Evolutionary conservation across 2,329 filamentous ascomycete genomes (phyloP).

Genomic region (Penicillium fuscoglaucum): DNA sequence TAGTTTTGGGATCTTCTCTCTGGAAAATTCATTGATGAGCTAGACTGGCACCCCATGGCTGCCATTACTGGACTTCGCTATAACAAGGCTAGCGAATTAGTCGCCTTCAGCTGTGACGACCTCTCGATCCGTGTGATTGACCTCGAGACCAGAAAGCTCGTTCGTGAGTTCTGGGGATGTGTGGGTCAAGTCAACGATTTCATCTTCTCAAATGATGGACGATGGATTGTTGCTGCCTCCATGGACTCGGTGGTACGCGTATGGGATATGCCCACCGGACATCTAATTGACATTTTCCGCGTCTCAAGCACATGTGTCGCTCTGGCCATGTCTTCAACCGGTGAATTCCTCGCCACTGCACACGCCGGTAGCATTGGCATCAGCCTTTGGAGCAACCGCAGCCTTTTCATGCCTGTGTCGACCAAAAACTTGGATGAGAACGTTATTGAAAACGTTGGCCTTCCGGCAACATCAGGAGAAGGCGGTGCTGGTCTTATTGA

Average conservation of each 20-base stretch:
- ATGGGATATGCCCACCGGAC: conserved; percentile 94
- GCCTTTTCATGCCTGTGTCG: conserved; percentile 83
- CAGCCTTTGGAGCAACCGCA: conserved; percentile 94
- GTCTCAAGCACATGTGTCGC: conserved; percentile 77
- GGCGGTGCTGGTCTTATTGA: conserved; percentile 73
- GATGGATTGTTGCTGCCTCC: conserved; percentile 88
- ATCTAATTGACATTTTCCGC: conserved; percentile 88
- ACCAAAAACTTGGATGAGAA: conserved; percentile 80
- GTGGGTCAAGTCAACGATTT: conserved; percentile 73
- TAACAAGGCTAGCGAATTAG: conserved; percentile 77
- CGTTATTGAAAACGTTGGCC: conserved; percentile 64
- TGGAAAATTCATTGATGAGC: conserved; percentile 73
- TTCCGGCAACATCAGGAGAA: conserved; percentile 79
- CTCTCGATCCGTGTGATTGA: conserved; percentile 85
- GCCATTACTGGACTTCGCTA: conserved; percentile 76
- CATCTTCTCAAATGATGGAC: conserved; percentile 86
- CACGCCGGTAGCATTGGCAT: conserved; percentile 80
- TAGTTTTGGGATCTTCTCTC: conserved; percentile 93
- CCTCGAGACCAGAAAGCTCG: conserved; percentile 82
- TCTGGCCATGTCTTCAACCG: conserved; percentile 82
- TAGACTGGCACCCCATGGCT: conserved; percentile 79
- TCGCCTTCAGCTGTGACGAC: conserved; percentile 88
- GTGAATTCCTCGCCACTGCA: conserved; percentile 91
- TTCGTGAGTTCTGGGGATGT: conserved; percentile 89
- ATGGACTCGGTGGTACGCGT: conserved; percentile 77